Percentiles rank a stretch among this genome's conserved stretches.
These are phyloP conservation scores for Diaporthe ilicicola DNA, from an alignment of 2,329 filamentous ascomycete genomes.

Conservation along the genomic window DNA sequence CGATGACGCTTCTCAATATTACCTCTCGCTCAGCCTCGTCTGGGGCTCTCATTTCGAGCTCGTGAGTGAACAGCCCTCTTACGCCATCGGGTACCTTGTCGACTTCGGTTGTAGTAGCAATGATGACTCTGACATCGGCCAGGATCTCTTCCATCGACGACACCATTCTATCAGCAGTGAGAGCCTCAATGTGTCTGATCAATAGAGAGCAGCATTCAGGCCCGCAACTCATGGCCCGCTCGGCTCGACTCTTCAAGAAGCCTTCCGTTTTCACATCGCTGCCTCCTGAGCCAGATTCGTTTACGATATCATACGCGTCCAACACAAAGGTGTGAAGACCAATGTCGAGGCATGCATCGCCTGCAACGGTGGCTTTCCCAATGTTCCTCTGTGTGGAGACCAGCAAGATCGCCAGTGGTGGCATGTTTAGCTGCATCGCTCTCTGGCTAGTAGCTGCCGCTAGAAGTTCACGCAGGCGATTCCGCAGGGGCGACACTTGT, in stretches of 20 bases:
- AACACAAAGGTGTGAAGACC: slow-evolving; percentile 90
- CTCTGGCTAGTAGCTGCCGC: slow-evolving; percentile 88
- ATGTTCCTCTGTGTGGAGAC: slow-evolving; percentile 93
- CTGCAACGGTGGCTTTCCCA: slow-evolving; percentile 84
- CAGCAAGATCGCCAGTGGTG: slow-evolving; percentile 86
- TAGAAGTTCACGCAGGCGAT: slow-evolving; percentile 83
- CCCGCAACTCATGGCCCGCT: slow-evolving; percentile 89
- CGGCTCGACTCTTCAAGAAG: slow-evolving; percentile 85
- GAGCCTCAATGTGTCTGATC: slow-evolving; percentile 88
- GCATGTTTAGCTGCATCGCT: slow-evolving; percentile 86
- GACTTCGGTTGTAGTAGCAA: slow-evolving; percentile 94
- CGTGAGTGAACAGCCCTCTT: slow-evolving; percentile 91
- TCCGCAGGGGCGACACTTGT: slow-evolving; percentile 68
- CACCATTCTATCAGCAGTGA: slow-evolving; percentile 91
- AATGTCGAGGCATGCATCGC: slow-evolving; percentile 83
- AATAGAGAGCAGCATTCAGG: slow-evolving; percentile 83
- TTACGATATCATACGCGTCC: slow-evolving; percentile 92
- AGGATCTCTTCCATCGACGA: slow-evolving; percentile 85
- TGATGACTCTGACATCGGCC: slow-evolving; percentile 79
- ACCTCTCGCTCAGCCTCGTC: slow-evolving; percentile 92
- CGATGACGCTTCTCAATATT: slow-evolving; percentile 81
- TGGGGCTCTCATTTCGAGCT: slow-evolving; percentile 91
- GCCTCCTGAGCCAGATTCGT: slow-evolving; percentile 86
- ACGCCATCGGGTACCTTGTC: slow-evolving; percentile 94
- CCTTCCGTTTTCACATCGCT: slow-evolving; percentile 95